Base-by-base conservation (phyloP, 169 alveolate genomes). In the Eimeria sp. region DNA sequence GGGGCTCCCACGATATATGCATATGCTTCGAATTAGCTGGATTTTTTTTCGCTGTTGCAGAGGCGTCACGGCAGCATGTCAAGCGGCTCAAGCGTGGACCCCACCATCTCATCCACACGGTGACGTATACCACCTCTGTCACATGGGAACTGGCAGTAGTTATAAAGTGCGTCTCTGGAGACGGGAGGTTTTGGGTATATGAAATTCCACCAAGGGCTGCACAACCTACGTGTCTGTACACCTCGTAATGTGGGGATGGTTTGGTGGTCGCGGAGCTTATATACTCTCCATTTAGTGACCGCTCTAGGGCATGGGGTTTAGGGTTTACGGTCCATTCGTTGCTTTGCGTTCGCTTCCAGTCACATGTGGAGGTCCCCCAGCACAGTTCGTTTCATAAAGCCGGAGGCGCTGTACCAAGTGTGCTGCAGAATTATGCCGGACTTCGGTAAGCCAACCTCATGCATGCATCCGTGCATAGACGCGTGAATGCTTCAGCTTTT, bases 351-450 rank as follows among this genome's bases (percentile, higher is more conserved):
- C 30, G 14, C 61, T 78, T 43, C 34, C 95, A 95, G 96, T 73
- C 95, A 95, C 67, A 88, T 95, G 93, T 95, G 97, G 97, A 30
- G 95, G 54, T 54, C 58, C 30, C 75, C 92, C 63, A 80, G 89
- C 78, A 65, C 82, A 45, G 97, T 95, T 92, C 91, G 91, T 65
- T 95, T 84, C 73, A 78, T 95, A 43, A 95, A 95, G 83, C 97
- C 97, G 16, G 97, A 95, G 47, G 95, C 97, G 30, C 95, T 95
- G 49, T 95, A 89, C 58, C 92, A 88, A 61, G 95, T 94, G 27
- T 95, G 97, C 72, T 70, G 87, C 76, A 89, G 97, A 18, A 89
- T 95, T 20, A 95, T 95, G 95, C 97, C 97, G 22, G 78, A 95
- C 75, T 95, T 95, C 75, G 95, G 96, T 95, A 34, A 45, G 67